These are phyloP conservation scores for Luffa aegyptiaca DNA, from an alignment of 306 rosid species.

Conservation along the genomic window DNA sequence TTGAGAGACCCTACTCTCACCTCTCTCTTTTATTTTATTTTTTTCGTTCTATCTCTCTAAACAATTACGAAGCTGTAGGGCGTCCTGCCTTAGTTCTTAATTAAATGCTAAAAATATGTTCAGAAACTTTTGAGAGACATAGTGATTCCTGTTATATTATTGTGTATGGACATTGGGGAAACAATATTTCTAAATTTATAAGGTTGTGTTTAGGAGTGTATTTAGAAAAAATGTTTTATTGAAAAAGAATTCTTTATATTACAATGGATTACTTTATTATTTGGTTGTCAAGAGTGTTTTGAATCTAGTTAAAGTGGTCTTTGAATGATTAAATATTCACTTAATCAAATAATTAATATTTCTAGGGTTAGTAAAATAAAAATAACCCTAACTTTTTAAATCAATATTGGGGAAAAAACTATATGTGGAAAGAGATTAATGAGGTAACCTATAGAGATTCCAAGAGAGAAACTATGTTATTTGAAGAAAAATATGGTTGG, in stretches of 20 bases:
- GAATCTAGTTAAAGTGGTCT: neutral
- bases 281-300: neutral
- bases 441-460: no score
- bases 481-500: no score
- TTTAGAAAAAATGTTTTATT: no score
- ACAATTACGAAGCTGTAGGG: neutral
- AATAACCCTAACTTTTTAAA: no score
- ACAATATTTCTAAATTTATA: neutral
- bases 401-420: no score
- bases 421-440: no score
- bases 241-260: no score
- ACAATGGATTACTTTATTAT: no score
- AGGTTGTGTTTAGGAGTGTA: neutral
- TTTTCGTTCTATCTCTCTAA: neutral
- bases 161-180: neutral
- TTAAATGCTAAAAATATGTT: neutral
- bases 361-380: neutral
- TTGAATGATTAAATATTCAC: neutral
- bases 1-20: neutral
- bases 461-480: no score
- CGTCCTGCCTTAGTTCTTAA: neutral
- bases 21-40: neutral
- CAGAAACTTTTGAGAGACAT: neutral
- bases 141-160: neutral
- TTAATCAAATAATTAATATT: neutral